phyloP scores from a whole-genome alignment of 768 basidiomycete genomes.

The Boletus sp. region DNA sequence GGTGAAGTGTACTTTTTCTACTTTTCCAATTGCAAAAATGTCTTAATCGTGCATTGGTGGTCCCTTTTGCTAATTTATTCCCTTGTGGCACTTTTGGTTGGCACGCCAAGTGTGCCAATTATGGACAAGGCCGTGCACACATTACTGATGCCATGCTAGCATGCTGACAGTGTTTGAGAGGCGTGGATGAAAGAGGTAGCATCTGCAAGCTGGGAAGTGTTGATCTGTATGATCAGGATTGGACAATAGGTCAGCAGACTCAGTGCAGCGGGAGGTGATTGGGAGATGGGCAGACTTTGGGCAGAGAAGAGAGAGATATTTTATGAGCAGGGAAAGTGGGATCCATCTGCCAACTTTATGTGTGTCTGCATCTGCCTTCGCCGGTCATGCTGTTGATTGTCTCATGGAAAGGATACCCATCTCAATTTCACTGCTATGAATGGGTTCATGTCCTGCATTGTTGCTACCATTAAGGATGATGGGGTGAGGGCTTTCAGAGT shows the following conservation, averaged over 20 bases:
- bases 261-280: conserved; percentile 41
- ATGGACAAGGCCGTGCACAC: no score
- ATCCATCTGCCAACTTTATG: conserved; percentile 81
- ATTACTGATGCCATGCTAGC: no score
- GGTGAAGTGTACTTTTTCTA: no score
- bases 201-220: conserved; percentile 83
- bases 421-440: conserved; percentile 95
- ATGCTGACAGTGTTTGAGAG: conserved; percentile 92
- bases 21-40: no score
- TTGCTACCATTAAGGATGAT: conserved; percentile 68
- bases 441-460: conserved; percentile 71
- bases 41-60: no score
- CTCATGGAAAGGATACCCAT: conserved; percentile 45
- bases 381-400: neutral
- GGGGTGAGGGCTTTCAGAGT: conserved; percentile 81
- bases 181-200: conserved; percentile 77
- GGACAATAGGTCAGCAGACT: conserved; percentile 9
- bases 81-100: no score
- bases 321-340: conserved; percentile 80
- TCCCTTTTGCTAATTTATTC: no score
- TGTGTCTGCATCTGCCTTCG: conserved; percentile 33
- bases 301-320: conserved; percentile 94
- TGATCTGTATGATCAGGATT: conserved; percentile 43
- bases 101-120: no score
- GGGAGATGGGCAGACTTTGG: conserved; percentile 96